phyloP scores from a whole-genome alignment of 805 yeast genomes.

The Metschnikowia matae region DNA sequence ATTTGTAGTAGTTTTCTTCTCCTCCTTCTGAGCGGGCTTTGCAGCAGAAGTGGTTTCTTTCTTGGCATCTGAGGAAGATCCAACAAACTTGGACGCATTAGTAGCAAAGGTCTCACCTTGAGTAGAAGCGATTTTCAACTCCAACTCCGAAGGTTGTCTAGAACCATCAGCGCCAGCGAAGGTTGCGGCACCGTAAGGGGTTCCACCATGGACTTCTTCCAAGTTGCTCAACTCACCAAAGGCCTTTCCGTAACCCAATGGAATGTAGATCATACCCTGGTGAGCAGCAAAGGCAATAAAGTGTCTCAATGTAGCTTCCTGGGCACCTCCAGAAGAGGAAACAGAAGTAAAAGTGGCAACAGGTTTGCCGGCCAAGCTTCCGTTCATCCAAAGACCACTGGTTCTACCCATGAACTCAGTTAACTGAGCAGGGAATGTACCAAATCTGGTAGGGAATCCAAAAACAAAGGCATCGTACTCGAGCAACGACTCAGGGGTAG shows the following conservation, averaged over 20 bases:
- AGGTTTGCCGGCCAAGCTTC: constrained; percentile 19
- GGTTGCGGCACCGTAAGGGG: constrained; percentile 86
- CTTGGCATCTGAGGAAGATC: not conserved
- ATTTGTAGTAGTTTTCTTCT: not conserved
- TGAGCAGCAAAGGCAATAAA: constrained; percentile 63
- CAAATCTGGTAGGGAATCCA: constrained; percentile 20
- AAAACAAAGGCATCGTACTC: constrained; percentile 19
- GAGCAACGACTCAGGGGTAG: constrained; percentile 18
- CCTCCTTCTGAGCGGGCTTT: not conserved
- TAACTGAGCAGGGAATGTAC: constrained; percentile 21
- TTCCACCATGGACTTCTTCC: constrained; percentile 70
- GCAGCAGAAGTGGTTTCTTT: not conserved
- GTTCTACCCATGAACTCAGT: constrained; percentile 20
- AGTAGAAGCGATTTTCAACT: constrained; percentile 54
- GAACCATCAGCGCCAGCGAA: constrained; percentile 76
- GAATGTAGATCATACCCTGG: constrained; percentile 78
- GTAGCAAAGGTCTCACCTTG: constrained; percentile 64
- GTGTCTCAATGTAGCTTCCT: constrained; percentile 66
- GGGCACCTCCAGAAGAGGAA: constrained; percentile 79
- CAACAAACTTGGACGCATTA: constrained; percentile 24
- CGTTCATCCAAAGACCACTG: constrained; percentile 19
- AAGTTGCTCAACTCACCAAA: constrained; percentile 53
- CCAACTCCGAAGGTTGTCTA: constrained; percentile 60
- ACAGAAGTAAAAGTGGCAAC: constrained; percentile 68
- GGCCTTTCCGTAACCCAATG: constrained; percentile 64